Evolutionary conservation across 805 yeast species (phyloP).

Genomic region (Suhomyces kilbournensis): DNA sequence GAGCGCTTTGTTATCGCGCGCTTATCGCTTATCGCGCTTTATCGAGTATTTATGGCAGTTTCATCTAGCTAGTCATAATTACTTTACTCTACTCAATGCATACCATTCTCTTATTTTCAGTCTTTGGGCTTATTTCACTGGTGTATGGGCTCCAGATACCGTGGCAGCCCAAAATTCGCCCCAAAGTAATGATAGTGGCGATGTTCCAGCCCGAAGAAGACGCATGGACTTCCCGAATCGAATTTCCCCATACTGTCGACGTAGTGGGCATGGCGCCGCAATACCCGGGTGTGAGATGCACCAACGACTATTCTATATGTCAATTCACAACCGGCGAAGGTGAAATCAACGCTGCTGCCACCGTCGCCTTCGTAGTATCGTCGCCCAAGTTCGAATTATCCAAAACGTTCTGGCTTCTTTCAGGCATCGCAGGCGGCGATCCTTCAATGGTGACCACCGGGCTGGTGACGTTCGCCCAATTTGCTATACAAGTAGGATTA

Average conservation of each 20-base stretch:
- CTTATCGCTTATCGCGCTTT: no score
- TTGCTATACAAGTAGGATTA: conserved; percentile 58
- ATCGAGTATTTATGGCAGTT: no score
- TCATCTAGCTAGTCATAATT: no score
- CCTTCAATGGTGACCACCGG: conserved; percentile 57
- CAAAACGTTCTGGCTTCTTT: conserved; percentile 57
- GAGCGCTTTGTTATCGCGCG: no score
- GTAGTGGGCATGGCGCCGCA: conserved; percentile 63
- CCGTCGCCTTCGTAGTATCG: conserved; percentile 52
- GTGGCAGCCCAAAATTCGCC: not conserved
- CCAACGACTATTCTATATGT: conserved; percentile 50
- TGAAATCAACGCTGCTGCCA: conserved; percentile 62
- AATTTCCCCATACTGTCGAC: conserved; percentile 43
- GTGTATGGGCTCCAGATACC: not conserved
- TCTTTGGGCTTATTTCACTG: not conserved
- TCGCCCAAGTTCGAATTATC: conserved; percentile 55
- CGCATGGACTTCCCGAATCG: conserved; percentile 1
- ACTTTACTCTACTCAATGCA: no score
- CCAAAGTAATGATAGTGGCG: conserved; percentile 3
- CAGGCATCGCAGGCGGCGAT: conserved; percentile 66
- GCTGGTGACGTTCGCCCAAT: conserved; percentile 57
- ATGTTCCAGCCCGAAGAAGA: conserved; percentile 4
- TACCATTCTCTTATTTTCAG: not conserved
- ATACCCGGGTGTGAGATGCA: conserved; percentile 57
- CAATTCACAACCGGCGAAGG: conserved; percentile 69